Percentiles rank a stretch among this genome's conserved stretches.
These are phyloP conservation scores for Trebouxia sp. DNA, from an alignment of 139 green algal species.

Conservation along the genomic window DNA sequence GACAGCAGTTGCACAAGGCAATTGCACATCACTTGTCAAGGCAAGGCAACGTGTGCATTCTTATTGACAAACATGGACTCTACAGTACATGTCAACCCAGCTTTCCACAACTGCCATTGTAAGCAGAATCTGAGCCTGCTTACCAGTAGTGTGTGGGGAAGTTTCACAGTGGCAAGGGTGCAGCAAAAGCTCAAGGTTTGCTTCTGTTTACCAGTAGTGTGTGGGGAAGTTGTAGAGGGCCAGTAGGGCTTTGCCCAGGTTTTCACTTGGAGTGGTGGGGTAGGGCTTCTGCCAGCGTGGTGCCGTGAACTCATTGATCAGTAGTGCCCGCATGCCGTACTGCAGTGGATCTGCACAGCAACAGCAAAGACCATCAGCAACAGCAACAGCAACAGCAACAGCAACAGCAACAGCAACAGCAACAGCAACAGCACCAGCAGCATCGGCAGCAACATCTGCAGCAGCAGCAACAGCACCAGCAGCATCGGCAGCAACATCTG, in stretches of 20 bases:
- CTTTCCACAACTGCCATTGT: no score
- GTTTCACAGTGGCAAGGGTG: not conserved
- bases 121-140: not conserved
- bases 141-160: constrained; percentile 10
- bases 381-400: no score
- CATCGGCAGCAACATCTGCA: no score
- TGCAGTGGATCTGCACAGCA: constrained; percentile 32
- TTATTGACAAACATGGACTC: not conserved
- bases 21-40: no score
- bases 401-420: no score
- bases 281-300: constrained; percentile 30
- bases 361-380: no score
- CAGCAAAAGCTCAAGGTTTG: not conserved
- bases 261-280: not conserved
- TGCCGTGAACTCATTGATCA: constrained; percentile 40
- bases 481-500: no score
- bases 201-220: constrained; percentile 11
- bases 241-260: constrained; percentile 22
- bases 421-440: no score
- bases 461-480: no score
- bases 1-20: no score
- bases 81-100: not conserved
- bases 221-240: not conserved
- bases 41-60: no score
- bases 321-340: constrained; percentile 24